Evolutionary conservation across 2,329 filamentous ascomycete species (phyloP).

Genomic region (Colletotrichum sp.): DNA sequence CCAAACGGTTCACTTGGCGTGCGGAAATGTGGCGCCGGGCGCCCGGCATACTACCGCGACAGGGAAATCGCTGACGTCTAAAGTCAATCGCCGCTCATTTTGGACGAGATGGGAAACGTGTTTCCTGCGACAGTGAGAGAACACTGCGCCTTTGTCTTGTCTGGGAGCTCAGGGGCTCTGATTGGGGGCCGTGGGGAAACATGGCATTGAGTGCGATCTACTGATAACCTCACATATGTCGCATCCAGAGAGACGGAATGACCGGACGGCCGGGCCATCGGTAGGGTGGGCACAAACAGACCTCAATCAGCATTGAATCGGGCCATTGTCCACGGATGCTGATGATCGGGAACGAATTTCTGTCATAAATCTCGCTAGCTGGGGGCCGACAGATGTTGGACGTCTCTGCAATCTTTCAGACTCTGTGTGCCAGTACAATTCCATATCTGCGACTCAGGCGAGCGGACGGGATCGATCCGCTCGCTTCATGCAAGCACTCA

Average conservation of each 20-base stretch:
- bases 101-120: neutral
- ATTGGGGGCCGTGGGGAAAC: neutral
- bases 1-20: conserved; percentile 9
- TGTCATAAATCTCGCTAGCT: neutral
- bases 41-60: neutral
- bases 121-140: neutral
- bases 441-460: conserved; percentile 2
- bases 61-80: neutral
- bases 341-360: neutral
- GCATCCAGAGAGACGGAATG: neutral
- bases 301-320: neutral
- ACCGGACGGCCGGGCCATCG: neutral
- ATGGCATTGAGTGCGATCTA: neutral
- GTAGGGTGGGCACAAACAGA: neutral
- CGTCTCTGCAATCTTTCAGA: neutral
- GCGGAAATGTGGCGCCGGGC: neutral
- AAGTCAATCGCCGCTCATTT: neutral
- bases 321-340: neutral
- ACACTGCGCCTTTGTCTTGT: neutral
- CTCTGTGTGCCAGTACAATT: neutral
- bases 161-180: neutral
- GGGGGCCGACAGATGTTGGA: neutral
- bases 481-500: conserved; percentile 21
- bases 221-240: neutral
- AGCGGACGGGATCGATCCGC: conserved; percentile 18